phyloP scores from a whole-genome alignment of 2,329 filamentous ascomycete species.

The Thielaviopsis cerberus region DNA sequence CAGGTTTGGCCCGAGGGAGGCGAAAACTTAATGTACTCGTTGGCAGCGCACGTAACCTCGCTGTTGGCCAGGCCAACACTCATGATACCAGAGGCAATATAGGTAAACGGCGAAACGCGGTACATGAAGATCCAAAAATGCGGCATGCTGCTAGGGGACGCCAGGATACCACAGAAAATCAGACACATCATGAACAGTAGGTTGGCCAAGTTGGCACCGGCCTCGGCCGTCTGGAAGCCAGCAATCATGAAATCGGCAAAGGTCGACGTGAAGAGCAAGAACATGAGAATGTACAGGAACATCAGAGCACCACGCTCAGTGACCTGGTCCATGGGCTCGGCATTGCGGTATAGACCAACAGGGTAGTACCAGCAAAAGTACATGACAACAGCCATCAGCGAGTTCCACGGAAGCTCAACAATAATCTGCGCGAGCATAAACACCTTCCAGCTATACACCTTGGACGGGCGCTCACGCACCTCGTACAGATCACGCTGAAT shows the following conservation, averaged over 20 bases:
- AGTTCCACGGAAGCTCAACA: conserved; percentile 74
- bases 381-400: conserved; percentile 56
- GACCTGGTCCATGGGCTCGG: conserved; percentile 39
- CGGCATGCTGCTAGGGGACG: conserved; percentile 41
- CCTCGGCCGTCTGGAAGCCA: conserved; percentile 55
- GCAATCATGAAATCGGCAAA: conserved; percentile 66
- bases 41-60: conserved; percentile 43
- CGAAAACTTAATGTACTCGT: conserved; percentile 51
- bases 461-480: conserved; percentile 66
- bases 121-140: conserved; percentile 78
- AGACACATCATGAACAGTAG: conserved; percentile 54
- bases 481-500: conserved; percentile 68
- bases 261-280: conserved; percentile 64
- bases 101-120: conserved; percentile 64
- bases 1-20: conserved; percentile 43
- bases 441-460: conserved; percentile 69
- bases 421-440: conserved; percentile 72
- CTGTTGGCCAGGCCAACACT: conserved; percentile 51
- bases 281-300: conserved; percentile 57
- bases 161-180: conserved; percentile 61
- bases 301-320: conserved; percentile 56
- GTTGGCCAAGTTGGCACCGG: conserved; percentile 57
- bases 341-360: conserved; percentile 57
- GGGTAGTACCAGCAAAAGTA: conserved; percentile 77
- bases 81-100: conserved; percentile 56